Percentiles rank a stretch among this genome's conserved stretches.
These are phyloP conservation scores for Globisporangium polare DNA, from an alignment of 352 stramenopile species.

Conservation along the genomic window DNA sequence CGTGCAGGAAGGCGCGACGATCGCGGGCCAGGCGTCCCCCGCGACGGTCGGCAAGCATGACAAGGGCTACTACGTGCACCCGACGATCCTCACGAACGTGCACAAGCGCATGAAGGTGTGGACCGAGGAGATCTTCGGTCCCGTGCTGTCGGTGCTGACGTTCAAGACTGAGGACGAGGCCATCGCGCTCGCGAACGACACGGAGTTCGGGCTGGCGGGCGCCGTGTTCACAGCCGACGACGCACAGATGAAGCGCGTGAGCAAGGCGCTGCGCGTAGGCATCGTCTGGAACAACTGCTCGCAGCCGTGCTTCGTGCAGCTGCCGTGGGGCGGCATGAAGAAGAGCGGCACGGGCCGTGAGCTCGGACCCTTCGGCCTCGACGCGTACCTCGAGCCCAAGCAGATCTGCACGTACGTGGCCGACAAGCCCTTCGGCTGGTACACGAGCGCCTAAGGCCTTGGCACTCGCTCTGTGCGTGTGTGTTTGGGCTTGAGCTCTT, in stretches of 20 bases:
- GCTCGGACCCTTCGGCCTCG: constrained; percentile 55
- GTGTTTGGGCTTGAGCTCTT: neutral
- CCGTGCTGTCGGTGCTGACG: constrained; percentile 78
- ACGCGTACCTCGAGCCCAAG: constrained; percentile 66
- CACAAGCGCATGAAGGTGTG: constrained; percentile 62
- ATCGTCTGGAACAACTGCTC: constrained; percentile 74
- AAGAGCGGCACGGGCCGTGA: constrained; percentile 78
- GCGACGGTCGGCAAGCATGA: constrained; percentile 14
- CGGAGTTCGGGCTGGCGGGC: constrained; percentile 70
- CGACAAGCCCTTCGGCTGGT: constrained; percentile 67
- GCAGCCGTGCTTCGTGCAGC: constrained; percentile 54
- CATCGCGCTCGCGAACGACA: constrained; percentile 66
- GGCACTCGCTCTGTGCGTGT: neutral
- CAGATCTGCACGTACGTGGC: constrained; percentile 68
- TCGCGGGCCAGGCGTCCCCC: constrained; percentile 29
- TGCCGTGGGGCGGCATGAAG: constrained; percentile 84
- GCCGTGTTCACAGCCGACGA: constrained; percentile 66
- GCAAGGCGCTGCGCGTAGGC: constrained; percentile 44
- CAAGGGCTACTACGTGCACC: constrained; percentile 67
- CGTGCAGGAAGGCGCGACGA: constrained; percentile 48
- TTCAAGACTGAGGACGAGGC: constrained; percentile 87
- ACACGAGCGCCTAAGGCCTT: constrained; percentile 30
- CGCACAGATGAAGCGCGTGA: constrained; percentile 49
- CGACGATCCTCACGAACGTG: constrained; percentile 76
- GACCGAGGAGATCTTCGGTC: constrained; percentile 89